Evolutionary conservation across 2,329 filamentous ascomycete species (phyloP).

Genomic region (Aspergillus floridensis): DNA sequence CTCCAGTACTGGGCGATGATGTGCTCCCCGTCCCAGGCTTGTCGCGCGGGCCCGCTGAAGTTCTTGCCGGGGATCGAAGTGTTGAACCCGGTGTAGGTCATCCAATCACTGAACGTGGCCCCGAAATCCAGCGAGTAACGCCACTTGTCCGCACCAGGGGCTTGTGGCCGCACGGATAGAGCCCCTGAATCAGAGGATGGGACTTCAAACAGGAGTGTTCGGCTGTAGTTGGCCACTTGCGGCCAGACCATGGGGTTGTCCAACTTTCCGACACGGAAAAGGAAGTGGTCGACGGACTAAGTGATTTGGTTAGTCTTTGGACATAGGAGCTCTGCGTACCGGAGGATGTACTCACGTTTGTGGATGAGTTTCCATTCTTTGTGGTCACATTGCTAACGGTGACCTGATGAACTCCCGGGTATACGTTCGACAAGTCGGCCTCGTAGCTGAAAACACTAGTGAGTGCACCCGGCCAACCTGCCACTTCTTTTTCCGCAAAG

Average conservation of each 20-base stretch:
- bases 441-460: slow-evolving; percentile 54
- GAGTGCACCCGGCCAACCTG: slow-evolving; percentile 49
- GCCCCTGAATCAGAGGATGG: slow-evolving; percentile 33
- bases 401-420: slow-evolving; percentile 58
- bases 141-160: slow-evolving; percentile 60
- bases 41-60: slow-evolving; percentile 57
- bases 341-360: slow-evolving; percentile 35
- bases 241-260: slow-evolving; percentile 61
- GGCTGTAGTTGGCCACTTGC: slow-evolving; percentile 55
- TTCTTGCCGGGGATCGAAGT: slow-evolving; percentile 45
- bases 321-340: background rate
- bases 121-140: slow-evolving; percentile 62
- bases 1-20: slow-evolving; percentile 63
- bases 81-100: slow-evolving; percentile 52
- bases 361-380: slow-evolving; percentile 42
- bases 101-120: slow-evolving; percentile 58
- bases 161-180: slow-evolving; percentile 54
- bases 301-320: background rate
- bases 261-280: slow-evolving; percentile 56
- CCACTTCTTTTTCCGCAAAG: slow-evolving; percentile 24
- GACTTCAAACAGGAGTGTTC: slow-evolving; percentile 46
- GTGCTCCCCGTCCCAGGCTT: slow-evolving; percentile 60
- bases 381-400: slow-evolving; percentile 54
- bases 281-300: slow-evolving; percentile 50
- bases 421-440: slow-evolving; percentile 53